These are phyloP conservation scores for Cryptosporidium sp. DNA, from an alignment of 169 alveolate species.

Conservation along the genomic window DNA sequence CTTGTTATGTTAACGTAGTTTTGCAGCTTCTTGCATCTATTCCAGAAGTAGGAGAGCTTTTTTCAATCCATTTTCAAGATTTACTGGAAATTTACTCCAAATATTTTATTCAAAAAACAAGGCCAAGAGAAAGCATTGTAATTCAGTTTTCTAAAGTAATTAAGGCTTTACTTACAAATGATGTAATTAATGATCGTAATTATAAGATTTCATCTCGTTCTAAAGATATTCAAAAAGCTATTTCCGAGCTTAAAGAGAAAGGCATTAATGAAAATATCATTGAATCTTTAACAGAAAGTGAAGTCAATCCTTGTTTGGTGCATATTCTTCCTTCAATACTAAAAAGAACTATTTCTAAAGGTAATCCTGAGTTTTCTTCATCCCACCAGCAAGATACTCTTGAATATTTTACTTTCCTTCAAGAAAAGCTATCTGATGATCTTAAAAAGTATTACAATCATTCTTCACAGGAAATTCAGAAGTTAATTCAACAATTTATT, in stretches of 20 bases:
- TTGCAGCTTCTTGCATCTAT: constrained; percentile 79
- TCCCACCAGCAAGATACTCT: constrained; percentile 83
- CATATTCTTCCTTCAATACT: constrained; percentile 13
- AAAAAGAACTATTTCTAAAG: constrained; percentile 55
- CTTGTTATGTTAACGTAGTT: constrained; percentile 87
- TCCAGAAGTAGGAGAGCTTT: constrained; percentile 27
- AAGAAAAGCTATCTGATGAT: constrained; percentile 23
- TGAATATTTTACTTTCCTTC: constrained; percentile 75
- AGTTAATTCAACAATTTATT: neutral
- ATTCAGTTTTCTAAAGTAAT: constrained; percentile 57
- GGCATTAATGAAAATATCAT: constrained; percentile 26
- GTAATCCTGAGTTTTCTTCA: constrained; percentile 80
- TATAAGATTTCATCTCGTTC: neutral
- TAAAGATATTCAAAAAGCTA: constrained; percentile 14
- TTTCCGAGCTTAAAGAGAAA: neutral
- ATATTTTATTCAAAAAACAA: neutral
- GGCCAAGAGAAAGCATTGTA: constrained; percentile 25
- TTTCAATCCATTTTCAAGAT: constrained; percentile 10
- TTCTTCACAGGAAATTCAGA: neutral
- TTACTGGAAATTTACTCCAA: constrained; percentile 30
- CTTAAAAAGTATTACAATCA: neutral
- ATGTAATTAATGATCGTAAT: constrained; percentile 27
- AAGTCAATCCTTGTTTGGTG: neutral
- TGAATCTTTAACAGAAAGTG: constrained; percentile 29
- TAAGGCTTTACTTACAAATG: constrained; percentile 29